Evolutionary conservation across 2,329 filamentous ascomycete species (phyloP).

Genomic region (Phyllosticta citrichinensis): DNA sequence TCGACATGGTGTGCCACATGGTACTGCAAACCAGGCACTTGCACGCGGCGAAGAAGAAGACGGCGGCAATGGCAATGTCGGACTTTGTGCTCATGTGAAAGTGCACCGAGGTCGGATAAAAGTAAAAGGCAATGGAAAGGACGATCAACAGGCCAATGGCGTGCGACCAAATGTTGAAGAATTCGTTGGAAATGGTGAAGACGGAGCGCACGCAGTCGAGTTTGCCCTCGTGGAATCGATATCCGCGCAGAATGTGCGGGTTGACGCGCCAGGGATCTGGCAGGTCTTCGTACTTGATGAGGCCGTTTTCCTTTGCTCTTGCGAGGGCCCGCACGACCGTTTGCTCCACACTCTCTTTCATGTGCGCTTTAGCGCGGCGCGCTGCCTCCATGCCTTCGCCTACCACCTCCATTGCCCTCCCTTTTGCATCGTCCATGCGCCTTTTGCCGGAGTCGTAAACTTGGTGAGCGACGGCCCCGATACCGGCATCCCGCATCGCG

Average conservation of each 20-base stretch:
- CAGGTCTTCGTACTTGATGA: constrained; percentile 82
- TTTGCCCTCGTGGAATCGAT: constrained; percentile 89
- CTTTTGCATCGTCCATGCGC: constrained; percentile 69
- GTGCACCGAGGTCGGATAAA: constrained; percentile 80
- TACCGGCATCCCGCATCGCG: constrained; percentile 66
- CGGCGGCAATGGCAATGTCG: constrained; percentile 80
- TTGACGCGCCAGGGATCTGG: constrained; percentile 91
- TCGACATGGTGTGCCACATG: constrained; percentile 98
- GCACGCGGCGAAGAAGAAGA: constrained; percentile 93
- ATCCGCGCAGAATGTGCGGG: constrained; percentile 82
- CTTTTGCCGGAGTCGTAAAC: constrained; percentile 70
- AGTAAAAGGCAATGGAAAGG: constrained; percentile 83
- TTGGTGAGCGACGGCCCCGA: constrained; percentile 60
- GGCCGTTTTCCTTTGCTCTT: constrained; percentile 65
- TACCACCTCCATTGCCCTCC: constrained; percentile 63
- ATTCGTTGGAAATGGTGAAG: constrained; percentile 81
- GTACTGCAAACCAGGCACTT: constrained; percentile 92
- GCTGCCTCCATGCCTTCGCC: constrained; percentile 76
- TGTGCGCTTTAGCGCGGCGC: constrained; percentile 61
- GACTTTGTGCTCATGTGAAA: constrained; percentile 79
- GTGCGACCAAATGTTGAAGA: constrained; percentile 97
- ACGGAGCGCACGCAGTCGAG: constrained; percentile 77
- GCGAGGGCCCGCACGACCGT: constrained; percentile 70
- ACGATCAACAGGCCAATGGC: constrained; percentile 81
- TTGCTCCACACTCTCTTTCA: constrained; percentile 58